Evolutionary conservation across 208 protist species (phyloP), one percentile per base, ranked within the genome.

Genomic region (Plasmodiophora brassicae): DNA sequence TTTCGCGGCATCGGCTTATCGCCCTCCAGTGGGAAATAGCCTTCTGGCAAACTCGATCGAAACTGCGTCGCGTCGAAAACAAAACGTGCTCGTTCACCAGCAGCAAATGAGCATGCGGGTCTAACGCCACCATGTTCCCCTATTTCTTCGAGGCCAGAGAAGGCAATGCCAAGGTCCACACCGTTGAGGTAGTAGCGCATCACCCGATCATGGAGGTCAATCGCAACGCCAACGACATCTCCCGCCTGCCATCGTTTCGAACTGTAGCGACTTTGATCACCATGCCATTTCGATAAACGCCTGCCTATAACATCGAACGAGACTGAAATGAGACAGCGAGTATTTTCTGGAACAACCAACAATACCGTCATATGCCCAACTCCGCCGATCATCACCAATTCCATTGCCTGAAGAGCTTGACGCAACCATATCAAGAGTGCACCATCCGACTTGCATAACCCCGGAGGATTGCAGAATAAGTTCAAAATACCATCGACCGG

Each of bases 1-100:
- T 78, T 78, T 32, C n/a, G 5, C n/a, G 65, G 65, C 65, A 78
- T 78, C 41, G 65, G 65, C 65, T 78, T 78, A 32, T 78, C 65
- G n/a, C n/a, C n/a, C 41, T 78, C 32, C 65, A 78, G n/a, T 8
- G 65, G 65, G 65, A 44, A 78, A 78, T 78, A 38, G 65, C 41
- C n/a, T 8, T 5, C n/a, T 32, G 65, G 65, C 65, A 78, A 44
- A 38, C 65, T 78, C 5, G 14, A 78, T n/a, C 65, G 65, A 32
- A 78, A 78, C 5, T 78, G 65, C 32, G n/a, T 32, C 5, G 65
- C 14, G 41, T 78, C n/a, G n/a, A 78, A 78, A 5, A 78, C n/a
- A 32, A 78, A 78, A 36, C 65, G 65, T 5, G 65, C 65, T 5
- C 65, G 65, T 78, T 78, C 65, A 5, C 65, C 65, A 44, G 65